phyloP scores from a whole-genome alignment of 805 yeast species.

The Maudiozyma pseudohumilis region DNA sequence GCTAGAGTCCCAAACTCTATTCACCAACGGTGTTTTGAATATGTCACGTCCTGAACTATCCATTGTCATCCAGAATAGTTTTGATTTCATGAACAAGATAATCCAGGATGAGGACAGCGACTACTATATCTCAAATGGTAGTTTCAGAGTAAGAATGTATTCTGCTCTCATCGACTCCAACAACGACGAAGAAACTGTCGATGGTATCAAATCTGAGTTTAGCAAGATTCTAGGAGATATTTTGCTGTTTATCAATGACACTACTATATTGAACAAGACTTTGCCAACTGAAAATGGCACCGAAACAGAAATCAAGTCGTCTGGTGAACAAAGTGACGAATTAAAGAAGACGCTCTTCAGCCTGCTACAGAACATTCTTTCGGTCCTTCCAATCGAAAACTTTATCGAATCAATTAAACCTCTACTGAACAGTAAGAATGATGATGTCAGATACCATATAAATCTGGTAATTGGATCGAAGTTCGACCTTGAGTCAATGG shows the following conservation, averaged over 20 bases:
- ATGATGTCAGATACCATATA: slow-evolving; percentile 49
- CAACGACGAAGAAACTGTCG: slow-evolving; percentile 8
- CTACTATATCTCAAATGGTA: slow-evolving; percentile 18
- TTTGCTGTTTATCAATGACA: slow-evolving; percentile 17
- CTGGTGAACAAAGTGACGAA: slow-evolving; percentile 17
- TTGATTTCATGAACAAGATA: slow-evolving; percentile 48
- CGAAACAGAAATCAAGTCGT: slow-evolving; percentile 13
- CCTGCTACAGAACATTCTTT: slow-evolving; percentile 52
- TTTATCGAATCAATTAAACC: slow-evolving; percentile 55
- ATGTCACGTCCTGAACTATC: slow-evolving; percentile 40
- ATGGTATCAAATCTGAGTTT: slow-evolving; percentile 18
- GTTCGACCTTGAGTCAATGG: slow-evolving; percentile 56
- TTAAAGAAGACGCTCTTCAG: slow-evolving; percentile 39
- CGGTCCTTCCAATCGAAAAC: slow-evolving; percentile 63
- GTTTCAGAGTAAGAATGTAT: slow-evolving; percentile 47
- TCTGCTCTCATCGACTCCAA: slow-evolving; percentile 37
- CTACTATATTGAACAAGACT: slow-evolving; percentile 2
- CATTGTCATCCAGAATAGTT: slow-evolving; percentile 39
- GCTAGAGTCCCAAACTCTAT: slow-evolving; percentile 46
- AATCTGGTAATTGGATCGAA: slow-evolving; percentile 55
- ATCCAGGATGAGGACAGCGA: slow-evolving; percentile 31
- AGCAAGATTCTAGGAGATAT: slow-evolving; percentile 17
- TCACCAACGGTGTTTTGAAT: slow-evolving; percentile 50
- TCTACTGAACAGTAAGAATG: slow-evolving; percentile 23
- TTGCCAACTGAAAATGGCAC: slow-evolving; percentile 2